phyloP scores from a whole-genome alignment of 345 rosid species.

The Citrus australasica region DNA sequence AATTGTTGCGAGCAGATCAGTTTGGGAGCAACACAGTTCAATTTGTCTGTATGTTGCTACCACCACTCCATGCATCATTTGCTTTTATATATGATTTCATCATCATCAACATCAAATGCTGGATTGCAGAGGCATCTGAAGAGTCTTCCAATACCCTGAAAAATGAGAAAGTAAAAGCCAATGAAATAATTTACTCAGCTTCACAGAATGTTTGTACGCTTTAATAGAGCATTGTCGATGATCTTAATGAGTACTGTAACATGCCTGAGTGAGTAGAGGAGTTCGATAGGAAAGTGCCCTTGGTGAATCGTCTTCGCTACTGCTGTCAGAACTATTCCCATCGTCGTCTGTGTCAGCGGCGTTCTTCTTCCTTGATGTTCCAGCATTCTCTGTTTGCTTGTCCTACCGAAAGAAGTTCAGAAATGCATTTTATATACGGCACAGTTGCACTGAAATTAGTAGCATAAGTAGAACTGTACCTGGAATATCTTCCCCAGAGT shows the following conservation, averaged over 20 bases:
- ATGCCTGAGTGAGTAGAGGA: conserved; percentile 83
- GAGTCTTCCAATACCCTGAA: conserved; percentile 90
- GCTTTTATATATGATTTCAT: conserved; percentile 78
- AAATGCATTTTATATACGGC: background rate
- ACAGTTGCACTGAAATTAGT: background rate
- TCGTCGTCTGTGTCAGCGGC: conserved; percentile 51
- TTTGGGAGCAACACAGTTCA: background rate
- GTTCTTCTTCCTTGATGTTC: conserved; percentile 50
- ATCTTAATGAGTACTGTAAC: background rate
- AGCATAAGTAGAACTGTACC: conserved; percentile 30
- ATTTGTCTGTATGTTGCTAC: background rate
- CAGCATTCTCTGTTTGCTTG: conserved; percentile 44
- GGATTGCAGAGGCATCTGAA: conserved; percentile 98
- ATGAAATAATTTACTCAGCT: background rate
- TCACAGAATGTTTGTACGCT: background rate
- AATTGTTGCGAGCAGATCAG: too few species aligned
- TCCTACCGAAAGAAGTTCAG: conserved; percentile 37
- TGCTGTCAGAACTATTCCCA: conserved; percentile 61
- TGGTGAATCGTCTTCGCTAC: conserved; percentile 65
- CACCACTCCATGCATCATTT: conserved; percentile 36
- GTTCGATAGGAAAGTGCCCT: conserved; percentile 70
- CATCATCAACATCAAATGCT: conserved; percentile 93
- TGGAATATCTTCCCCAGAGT: conserved; percentile 79
- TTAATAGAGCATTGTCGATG: background rate
- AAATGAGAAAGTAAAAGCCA: background rate